Conservation (phyloP, 495 filamentous ascomycete species). For the Clohesyomyces aquaticus region DNA sequence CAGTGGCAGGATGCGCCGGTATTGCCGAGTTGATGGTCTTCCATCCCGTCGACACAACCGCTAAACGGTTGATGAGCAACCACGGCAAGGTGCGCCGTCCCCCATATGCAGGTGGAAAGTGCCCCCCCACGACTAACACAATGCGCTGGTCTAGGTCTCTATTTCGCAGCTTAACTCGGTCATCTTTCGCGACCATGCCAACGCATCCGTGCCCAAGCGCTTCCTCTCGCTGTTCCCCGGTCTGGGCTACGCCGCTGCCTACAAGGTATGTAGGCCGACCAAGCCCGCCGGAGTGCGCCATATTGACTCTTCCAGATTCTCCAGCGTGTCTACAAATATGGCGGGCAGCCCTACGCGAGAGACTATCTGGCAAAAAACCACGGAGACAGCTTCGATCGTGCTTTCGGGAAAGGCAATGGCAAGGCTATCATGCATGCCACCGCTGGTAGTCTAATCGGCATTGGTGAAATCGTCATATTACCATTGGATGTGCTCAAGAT, state of each 20-base stretch:
- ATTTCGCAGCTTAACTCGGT: slow-evolving; percentile 73
- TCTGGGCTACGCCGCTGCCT: slow-evolving; percentile 94
- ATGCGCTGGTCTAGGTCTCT: slow-evolving; percentile 57
- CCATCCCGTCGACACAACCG: slow-evolving; percentile 82
- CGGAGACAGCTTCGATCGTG: slow-evolving; percentile 76
- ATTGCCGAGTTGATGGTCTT: slow-evolving; percentile 97
- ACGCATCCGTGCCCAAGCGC: slow-evolving; percentile 68
- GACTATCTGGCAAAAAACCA: slow-evolving; percentile 87
- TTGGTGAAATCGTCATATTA: slow-evolving; percentile 93
- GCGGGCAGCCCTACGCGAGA: slow-evolving; percentile 92
- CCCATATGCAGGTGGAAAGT: slow-evolving; percentile 28
- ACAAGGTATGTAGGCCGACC: slow-evolving; percentile 70
- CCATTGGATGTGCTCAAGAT: slow-evolving; percentile 98
- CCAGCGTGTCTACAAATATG: slow-evolving; percentile 98
- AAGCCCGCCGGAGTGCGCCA: not conserved
- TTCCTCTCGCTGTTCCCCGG: slow-evolving; percentile 97
- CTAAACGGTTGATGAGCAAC: slow-evolving; percentile 99
- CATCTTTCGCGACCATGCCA: slow-evolving; percentile 90
- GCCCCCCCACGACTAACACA: slow-evolving; percentile 9
- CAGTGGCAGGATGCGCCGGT: slow-evolving; percentile 76
- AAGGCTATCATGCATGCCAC: slow-evolving; percentile 98
- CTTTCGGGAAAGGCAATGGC: slow-evolving; percentile 94
- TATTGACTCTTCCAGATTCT: slow-evolving; percentile 59
- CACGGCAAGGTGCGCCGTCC: slow-evolving; percentile 63
- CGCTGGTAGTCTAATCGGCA: slow-evolving; percentile 91